phyloP scores from a whole-genome alignment of 2,329 filamentous ascomycete genomes.

The Colletotrichum graminicola region DNA sequence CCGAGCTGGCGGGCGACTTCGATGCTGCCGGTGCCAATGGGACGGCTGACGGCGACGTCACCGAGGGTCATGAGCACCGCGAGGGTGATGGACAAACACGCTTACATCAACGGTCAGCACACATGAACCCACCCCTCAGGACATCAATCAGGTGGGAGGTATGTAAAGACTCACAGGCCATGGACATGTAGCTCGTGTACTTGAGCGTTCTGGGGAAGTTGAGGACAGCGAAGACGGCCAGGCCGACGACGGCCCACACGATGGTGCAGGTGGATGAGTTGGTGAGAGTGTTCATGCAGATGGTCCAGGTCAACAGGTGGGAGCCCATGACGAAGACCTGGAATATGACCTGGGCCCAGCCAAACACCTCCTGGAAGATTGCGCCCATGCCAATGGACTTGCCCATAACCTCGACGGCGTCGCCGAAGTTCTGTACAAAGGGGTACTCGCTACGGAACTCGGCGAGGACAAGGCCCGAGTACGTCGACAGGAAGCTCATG shows the following conservation, averaged over 20 bases:
- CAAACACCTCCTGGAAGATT: conserved; percentile 70
- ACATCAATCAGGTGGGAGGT: neutral
- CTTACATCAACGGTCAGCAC: conserved; percentile 37
- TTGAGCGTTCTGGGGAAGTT: conserved; percentile 73
- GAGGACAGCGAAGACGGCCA: conserved; percentile 68
- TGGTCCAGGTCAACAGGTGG: conserved; percentile 76
- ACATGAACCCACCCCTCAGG: neutral
- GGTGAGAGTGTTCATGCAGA: conserved; percentile 75
- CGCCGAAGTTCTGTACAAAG: conserved; percentile 74
- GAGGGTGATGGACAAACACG: conserved; percentile 71
- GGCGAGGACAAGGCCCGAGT: conserved; percentile 66
- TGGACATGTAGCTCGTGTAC: conserved; percentile 72
- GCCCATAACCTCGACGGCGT: conserved; percentile 71
- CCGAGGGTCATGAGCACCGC: conserved; percentile 75
- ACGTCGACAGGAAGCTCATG: conserved; percentile 76
- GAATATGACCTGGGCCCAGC: conserved; percentile 70
- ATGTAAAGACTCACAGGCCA: conserved; percentile 57
- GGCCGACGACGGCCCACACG: conserved; percentile 70
- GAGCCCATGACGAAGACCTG: conserved; percentile 77
- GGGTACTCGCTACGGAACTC: conserved; percentile 79
- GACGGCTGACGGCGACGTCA: conserved; percentile 64
- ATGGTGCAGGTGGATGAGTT: conserved; percentile 72
- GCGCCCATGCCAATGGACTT: conserved; percentile 60
- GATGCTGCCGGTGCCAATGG: conserved; percentile 52
- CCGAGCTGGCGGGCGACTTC: conserved; percentile 53